These are phyloP conservation scores for Brassica napus DNA, from an alignment of 345 rosid species.

Conservation along the genomic window DNA sequence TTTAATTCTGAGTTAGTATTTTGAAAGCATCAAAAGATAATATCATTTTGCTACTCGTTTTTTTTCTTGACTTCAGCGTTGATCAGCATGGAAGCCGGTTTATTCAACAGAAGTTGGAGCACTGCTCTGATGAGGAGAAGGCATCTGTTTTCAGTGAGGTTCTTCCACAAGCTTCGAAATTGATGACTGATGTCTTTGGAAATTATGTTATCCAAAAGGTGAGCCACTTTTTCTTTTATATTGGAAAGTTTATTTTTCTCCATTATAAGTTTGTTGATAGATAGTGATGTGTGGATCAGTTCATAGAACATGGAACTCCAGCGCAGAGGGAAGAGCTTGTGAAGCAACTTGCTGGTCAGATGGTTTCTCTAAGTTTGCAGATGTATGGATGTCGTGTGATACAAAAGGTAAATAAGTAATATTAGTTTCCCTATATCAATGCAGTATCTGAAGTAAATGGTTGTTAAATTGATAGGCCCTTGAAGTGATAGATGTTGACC, in stretches of 20 bases:
- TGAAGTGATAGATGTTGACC: slow-evolving; percentile 93
- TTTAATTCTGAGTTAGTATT: slow-evolving; percentile 1
- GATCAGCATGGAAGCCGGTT: slow-evolving; percentile 99
- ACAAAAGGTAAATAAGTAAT: slow-evolving; percentile 66
- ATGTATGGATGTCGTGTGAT: slow-evolving; percentile 99
- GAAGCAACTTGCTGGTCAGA: slow-evolving; percentile 83
- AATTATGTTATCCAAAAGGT: slow-evolving; percentile 99
- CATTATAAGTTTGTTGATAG: slow-evolving; percentile 21
- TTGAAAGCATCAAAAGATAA: slow-evolving; percentile 6
- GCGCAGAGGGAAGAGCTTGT: slow-evolving; percentile 89
- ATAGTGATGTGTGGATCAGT: slow-evolving; percentile 49
- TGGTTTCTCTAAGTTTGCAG: slow-evolving; percentile 87
- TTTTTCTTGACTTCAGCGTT: slow-evolving; percentile 53
- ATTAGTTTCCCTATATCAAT: not conserved
- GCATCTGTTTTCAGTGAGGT: slow-evolving; percentile 84
- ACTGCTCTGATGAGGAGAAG: slow-evolving; percentile 75
- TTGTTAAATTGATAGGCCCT: slow-evolving; percentile 46
- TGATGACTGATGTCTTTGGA: slow-evolving; percentile 98
- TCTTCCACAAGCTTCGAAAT: slow-evolving; percentile 80
- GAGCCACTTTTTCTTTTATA: slow-evolving; percentile 1
- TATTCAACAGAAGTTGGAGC: slow-evolving; percentile 96
- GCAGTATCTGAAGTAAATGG: not conserved
- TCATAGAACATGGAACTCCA: slow-evolving; percentile 85
- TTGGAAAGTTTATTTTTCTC: not conserved
- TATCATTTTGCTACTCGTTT: slow-evolving; percentile 6